Conservation (phyloP, 1,284 basidiomycete species). For the Sporisorium iseilematis-ciliati region DNA sequence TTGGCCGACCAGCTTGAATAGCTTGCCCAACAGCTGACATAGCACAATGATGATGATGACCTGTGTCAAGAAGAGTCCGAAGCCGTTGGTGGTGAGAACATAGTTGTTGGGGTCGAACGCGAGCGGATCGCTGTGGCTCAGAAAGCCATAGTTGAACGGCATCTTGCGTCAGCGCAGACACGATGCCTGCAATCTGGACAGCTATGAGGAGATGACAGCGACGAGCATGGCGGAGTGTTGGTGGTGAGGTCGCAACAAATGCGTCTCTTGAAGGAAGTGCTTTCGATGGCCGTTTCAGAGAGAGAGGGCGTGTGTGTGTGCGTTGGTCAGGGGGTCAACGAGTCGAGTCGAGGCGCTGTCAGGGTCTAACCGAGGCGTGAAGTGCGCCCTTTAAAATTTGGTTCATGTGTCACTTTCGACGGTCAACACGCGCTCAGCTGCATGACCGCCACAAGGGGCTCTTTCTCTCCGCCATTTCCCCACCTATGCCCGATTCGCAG, state of each 20-base stretch:
- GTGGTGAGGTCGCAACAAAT: neutral
- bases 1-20: slow-evolving; percentile 48
- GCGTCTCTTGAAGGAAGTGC: no score
- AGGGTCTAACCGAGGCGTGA: neutral
- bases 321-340: neutral
- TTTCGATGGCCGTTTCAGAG: neutral
- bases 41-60: slow-evolving; percentile 54
- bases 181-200: neutral
- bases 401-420: neutral
- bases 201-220: neutral
- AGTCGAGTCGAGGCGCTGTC: neutral
- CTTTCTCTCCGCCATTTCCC: neutral
- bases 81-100: slow-evolving; percentile 46
- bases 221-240: neutral
- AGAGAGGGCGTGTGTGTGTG: neutral
- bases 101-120: slow-evolving; percentile 46
- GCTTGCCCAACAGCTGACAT: slow-evolving; percentile 45
- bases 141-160: slow-evolving; percentile 43
- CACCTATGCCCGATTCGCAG: neutral
- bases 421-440: neutral
- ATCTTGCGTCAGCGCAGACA: neutral
- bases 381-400: neutral
- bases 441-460: neutral
- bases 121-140: slow-evolving; percentile 50
- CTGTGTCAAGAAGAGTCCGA: slow-evolving; percentile 53